Percentiles rank a stretch among this genome's conserved stretches.
Evolutionary conservation across 2,329 filamentous ascomycete species (phyloP).

Genomic region (Penicillium sp.): DNA sequence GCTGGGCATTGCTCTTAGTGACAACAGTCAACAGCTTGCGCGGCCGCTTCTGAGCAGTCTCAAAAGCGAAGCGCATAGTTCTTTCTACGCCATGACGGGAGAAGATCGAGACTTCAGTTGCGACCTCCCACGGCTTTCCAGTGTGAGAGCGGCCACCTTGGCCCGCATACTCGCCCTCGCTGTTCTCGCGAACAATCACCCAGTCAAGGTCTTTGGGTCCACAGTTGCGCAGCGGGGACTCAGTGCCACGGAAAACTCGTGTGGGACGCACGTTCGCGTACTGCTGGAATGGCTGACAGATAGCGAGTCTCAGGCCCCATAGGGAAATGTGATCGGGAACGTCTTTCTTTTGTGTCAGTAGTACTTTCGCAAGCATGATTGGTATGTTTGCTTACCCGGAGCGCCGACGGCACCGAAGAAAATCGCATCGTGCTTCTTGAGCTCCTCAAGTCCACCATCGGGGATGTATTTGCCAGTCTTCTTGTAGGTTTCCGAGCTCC

Average conservation of each 20-base stretch:
- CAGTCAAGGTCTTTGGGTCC: constrained; percentile 62
- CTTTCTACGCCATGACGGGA: constrained; percentile 59
- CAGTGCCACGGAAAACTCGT: constrained; percentile 60
- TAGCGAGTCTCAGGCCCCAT: constrained; percentile 66
- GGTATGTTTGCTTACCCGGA: constrained; percentile 42
- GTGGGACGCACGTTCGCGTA: constrained; percentile 68
- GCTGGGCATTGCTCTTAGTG: constrained; percentile 65
- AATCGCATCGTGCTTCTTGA: constrained; percentile 63
- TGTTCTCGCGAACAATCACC: constrained; percentile 67
- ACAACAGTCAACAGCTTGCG: constrained; percentile 62
- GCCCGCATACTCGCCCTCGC: constrained; percentile 65
- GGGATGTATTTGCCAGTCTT: constrained; percentile 65
- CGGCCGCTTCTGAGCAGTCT: constrained; percentile 57
- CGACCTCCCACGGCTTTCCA: constrained; percentile 59
- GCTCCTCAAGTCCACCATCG: constrained; percentile 56
- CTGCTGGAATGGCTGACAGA: constrained; percentile 66
- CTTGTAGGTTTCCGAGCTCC: constrained; percentile 67
- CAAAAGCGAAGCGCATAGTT: constrained; percentile 63
- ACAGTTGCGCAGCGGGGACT: constrained; percentile 56
- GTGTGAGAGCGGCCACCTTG: constrained; percentile 63
- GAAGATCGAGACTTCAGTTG: constrained; percentile 65
- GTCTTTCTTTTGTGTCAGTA: constrained; percentile 34
- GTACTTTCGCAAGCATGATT: background rate
- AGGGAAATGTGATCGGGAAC: constrained; percentile 67
- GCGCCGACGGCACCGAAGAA: constrained; percentile 68